These are phyloP conservation scores for Pseudogymnoascus sp. DNA, from an alignment of 2,329 filamentous ascomycete genomes.

Conservation along the genomic window DNA sequence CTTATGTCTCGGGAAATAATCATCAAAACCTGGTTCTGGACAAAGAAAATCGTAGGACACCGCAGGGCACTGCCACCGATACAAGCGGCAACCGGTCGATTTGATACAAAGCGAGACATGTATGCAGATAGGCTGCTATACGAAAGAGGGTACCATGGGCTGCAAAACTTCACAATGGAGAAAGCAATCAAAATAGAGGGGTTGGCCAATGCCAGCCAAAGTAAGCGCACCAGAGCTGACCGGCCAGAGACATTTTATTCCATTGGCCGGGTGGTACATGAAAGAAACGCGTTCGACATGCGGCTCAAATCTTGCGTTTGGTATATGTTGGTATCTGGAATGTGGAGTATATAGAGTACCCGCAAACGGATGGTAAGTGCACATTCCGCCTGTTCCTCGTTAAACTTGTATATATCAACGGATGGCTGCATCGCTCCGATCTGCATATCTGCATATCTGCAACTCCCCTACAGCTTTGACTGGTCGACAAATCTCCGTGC, in stretches of 20 bases:
- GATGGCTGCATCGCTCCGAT: neutral
- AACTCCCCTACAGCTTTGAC: neutral
- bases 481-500: neutral
- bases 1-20: neutral
- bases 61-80: neutral
- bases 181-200: neutral
- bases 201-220: neutral
- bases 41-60: neutral
- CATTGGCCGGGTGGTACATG: neutral
- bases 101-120: neutral
- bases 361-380: conserved; percentile 5
- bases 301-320: conserved; percentile 1
- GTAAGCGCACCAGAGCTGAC: neutral
- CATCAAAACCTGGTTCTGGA: neutral
- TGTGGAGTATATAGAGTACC: neutral
- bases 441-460: neutral
- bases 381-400: neutral
- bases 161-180: neutral
- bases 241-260: neutral
- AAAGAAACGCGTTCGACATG: neutral
- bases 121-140: neutral
- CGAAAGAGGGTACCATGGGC: neutral
- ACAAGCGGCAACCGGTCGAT: neutral
- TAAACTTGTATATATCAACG: conserved; percentile 1
- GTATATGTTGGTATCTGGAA: neutral